Evolutionary conservation across 179 eudicot species (phyloP).

Genomic region (Camellia oleifera): DNA sequence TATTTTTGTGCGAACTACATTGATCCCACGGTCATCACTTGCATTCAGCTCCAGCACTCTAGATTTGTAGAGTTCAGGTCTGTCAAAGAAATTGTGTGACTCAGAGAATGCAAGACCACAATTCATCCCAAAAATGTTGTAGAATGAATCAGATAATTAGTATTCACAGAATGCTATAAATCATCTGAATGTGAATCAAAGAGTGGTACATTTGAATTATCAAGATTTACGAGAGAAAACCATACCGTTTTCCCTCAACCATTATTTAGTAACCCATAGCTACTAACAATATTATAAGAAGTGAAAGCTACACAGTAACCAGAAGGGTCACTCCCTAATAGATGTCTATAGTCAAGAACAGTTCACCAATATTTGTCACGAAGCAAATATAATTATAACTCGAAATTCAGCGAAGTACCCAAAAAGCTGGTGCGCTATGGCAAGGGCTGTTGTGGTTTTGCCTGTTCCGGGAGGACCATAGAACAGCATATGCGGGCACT

Average conservation of each 20-base stretch:
- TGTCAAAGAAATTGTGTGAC: slow-evolving; percentile 23
- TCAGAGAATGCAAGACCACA: slow-evolving; percentile 8
- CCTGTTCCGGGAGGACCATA: slow-evolving; percentile 98
- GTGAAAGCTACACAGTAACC: no score
- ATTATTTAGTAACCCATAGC: no score
- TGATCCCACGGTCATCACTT: slow-evolving; percentile 97
- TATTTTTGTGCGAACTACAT: slow-evolving; percentile 94
- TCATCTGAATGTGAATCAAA: no score
- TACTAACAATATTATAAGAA: no score
- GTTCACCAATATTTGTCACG: background rate
- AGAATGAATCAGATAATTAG: background rate
- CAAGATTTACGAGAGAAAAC: no score
- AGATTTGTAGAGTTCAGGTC: slow-evolving; percentile 90
- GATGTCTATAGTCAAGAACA: background rate
- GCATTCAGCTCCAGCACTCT: slow-evolving; percentile 98
- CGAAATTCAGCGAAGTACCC: slow-evolving; percentile 42
- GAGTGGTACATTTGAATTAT: no score
- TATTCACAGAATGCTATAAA: background rate
- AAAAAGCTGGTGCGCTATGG: slow-evolving; percentile 88
- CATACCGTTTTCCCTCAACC: no score
- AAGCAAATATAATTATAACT: background rate
- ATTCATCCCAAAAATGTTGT: background rate
- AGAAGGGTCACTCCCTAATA: background rate
- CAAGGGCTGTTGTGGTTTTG: slow-evolving; percentile 90
- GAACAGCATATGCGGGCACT: slow-evolving; percentile 96